Percentiles rank a stretch among this genome's conserved stretches.
These are phyloP conservation scores for Allantophomopsis lycopodina DNA, from an alignment of 2,329 filamentous ascomycete genomes.

Conservation along the genomic window DNA sequence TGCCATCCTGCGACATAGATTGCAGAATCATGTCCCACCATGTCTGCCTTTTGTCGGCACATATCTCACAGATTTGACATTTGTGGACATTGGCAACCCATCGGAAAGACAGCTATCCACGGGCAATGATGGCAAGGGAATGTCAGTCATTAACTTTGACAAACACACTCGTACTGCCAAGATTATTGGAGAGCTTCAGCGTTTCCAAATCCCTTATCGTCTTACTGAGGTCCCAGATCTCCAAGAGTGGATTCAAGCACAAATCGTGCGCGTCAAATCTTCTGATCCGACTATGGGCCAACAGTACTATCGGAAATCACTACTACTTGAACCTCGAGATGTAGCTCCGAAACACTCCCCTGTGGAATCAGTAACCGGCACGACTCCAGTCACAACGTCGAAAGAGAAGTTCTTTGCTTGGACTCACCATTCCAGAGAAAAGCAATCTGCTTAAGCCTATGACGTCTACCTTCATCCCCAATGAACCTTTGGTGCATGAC, in stretches of 20 bases:
- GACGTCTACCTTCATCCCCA: background rate
- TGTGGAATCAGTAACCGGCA: constrained; percentile 9
- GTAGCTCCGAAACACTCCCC: constrained; percentile 12
- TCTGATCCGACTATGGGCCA: constrained; percentile 48
- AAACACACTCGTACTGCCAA: constrained; percentile 91
- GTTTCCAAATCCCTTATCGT: constrained; percentile 88
- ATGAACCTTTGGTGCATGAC: background rate
- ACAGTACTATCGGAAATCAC: constrained; percentile 52
- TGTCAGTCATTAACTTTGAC: constrained; percentile 91
- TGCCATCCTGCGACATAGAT: constrained; percentile 66
- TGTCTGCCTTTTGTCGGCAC: constrained; percentile 94
- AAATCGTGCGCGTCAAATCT: constrained; percentile 55
- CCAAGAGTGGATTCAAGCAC: constrained; percentile 81
- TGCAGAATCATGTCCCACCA: constrained; percentile 77
- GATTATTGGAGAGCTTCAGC: constrained; percentile 89
- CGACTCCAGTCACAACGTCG: constrained; percentile 6
- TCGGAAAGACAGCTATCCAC: constrained; percentile 63
- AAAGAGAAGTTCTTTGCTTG: background rate
- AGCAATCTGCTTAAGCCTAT: constrained; percentile 19
- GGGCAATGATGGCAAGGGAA: constrained; percentile 40
- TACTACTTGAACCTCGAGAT: constrained; percentile 49
- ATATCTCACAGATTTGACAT: constrained; percentile 91
- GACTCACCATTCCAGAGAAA: background rate
- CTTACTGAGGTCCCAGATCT: constrained; percentile 74
- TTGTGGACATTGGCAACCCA: constrained; percentile 88